Evolutionary conservation across 2,329 filamentous ascomycete genomes (phyloP).

Genomic region (Epichloe aotearoae): DNA sequence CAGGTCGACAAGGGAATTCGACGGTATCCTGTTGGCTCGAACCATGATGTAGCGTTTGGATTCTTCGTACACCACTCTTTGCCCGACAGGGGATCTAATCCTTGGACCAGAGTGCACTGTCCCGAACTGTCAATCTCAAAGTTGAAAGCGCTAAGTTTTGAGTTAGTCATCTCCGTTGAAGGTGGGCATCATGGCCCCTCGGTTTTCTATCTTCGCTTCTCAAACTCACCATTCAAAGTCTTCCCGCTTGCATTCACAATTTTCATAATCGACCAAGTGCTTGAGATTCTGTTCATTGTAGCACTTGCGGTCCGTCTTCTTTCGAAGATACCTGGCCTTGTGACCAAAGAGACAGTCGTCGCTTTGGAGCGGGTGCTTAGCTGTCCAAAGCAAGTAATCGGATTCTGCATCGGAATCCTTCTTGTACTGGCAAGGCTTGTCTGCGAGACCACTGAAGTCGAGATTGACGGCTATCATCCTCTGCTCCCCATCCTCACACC

Average conservation of each 20-base stretch:
- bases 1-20: constrained; percentile 86
- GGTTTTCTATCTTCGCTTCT: not conserved
- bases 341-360: constrained; percentile 89
- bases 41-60: constrained; percentile 63
- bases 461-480: constrained; percentile 65
- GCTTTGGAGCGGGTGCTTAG: constrained; percentile 65
- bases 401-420: constrained; percentile 36
- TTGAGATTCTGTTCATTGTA: constrained; percentile 66
- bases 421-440: constrained; percentile 56
- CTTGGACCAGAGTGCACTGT: constrained; percentile 63
- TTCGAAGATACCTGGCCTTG: constrained; percentile 77
- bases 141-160: constrained; percentile 65
- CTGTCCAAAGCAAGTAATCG: constrained; percentile 82
- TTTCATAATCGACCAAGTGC: constrained; percentile 57
- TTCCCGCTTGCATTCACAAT: constrained; percentile 70
- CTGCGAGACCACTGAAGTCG: constrained; percentile 73
- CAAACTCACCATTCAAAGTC: constrained; percentile 76
- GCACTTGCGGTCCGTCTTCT: constrained; percentile 65
- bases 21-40: constrained; percentile 75
- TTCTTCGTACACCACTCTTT: constrained; percentile 42
- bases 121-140: constrained; percentile 65
- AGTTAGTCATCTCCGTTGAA: not conserved
- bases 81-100: constrained; percentile 46
- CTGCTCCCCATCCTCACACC: constrained; percentile 50
- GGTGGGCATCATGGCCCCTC: constrained; percentile 15